These are phyloP conservation scores for Glomus cerebriforme DNA, from an alignment of 192 early-diverging fungal species.

Conservation along the genomic window DNA sequence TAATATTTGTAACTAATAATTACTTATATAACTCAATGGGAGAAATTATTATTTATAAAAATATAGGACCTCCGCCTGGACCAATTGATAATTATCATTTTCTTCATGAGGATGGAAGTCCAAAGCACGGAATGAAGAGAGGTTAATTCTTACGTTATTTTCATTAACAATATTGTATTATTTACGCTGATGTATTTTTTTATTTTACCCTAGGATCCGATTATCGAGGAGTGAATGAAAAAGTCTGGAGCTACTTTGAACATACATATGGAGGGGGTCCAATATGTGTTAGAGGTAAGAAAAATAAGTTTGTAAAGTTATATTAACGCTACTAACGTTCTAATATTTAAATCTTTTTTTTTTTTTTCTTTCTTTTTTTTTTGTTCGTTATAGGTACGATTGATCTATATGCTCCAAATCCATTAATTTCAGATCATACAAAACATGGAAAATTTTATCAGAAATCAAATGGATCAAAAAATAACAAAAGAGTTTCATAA, in stretches of 20 bases:
- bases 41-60: neutral
- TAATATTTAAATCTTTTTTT: neutral
- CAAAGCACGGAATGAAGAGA: conserved; percentile 45
- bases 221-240: conserved; percentile 43
- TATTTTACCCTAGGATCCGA: conserved; percentile 33
- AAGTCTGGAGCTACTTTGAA: conserved; percentile 43
- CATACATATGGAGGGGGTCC: conserved; percentile 45
- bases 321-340: no score
- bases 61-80: conserved; percentile 38
- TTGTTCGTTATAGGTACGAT: neutral
- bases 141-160: conserved; percentile 18
- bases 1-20: neutral
- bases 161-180: neutral
- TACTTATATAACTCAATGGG: neutral
- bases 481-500: neutral
- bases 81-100: conserved; percentile 44
- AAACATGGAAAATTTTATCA: neutral
- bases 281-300: conserved; percentile 40
- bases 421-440: neutral
- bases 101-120: conserved; percentile 42
- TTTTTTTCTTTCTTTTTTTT: neutral
- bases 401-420: neutral
- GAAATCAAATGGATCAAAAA: neutral
- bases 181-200: neutral
- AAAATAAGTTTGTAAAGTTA: neutral